Conservation (phyloP, 306 rosid species). For the Rosa rugosa region DNA sequence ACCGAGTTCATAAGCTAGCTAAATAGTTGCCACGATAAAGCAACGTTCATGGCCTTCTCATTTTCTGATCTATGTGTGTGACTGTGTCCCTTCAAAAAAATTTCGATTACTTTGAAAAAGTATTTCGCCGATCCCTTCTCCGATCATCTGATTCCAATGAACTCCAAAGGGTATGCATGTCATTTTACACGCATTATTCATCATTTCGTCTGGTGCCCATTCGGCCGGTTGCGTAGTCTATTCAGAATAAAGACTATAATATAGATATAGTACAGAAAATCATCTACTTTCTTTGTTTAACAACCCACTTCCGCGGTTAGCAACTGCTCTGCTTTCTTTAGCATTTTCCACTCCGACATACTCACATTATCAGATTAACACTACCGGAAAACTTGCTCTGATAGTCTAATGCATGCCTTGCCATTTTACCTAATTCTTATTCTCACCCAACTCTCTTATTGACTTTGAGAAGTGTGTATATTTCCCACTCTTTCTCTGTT, state of each 20-base stretch:
- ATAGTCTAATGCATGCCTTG: constrained; percentile 6
- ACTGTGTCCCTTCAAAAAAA: background rate
- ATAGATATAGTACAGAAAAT: background rate
- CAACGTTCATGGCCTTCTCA: background rate
- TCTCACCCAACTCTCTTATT: constrained; percentile 4
- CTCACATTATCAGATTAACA: background rate
- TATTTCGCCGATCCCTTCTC: background rate
- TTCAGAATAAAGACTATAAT: no score
- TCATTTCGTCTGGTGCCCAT: background rate
- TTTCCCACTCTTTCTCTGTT: no score
- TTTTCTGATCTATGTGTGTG: background rate
- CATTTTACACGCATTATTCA: background rate
- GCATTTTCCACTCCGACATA: background rate
- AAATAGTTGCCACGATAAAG: background rate
- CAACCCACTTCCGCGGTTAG: background rate
- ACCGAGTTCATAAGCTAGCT: background rate
- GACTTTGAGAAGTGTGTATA: no score
- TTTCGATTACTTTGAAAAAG: background rate
- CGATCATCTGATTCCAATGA: background rate
- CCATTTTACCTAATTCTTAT: background rate
- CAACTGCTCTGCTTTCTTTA: constrained; percentile 7
- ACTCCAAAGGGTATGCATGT: background rate
- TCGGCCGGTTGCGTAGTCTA: no score
- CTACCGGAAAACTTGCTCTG: background rate
- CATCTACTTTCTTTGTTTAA: background rate